Evolutionary conservation across 805 yeast genomes (phyloP), one percentile per base, ranked within the genome.

Genomic region (Wickerhamomyces strasburgensis): DNA sequence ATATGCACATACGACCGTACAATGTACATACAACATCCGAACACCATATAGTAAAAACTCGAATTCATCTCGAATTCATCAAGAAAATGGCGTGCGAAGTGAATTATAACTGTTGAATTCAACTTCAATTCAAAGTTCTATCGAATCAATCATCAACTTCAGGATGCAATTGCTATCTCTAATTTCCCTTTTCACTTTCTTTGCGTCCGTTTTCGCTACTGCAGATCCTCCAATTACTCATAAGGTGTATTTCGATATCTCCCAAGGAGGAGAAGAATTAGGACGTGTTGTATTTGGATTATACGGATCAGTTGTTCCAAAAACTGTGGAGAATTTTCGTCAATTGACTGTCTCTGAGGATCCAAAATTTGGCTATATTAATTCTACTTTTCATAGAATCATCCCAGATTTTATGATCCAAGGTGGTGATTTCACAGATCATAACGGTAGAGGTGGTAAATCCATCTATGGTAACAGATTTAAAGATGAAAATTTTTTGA

Each of bases 241-340:
- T 58, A 79, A 78, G 63, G 96, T 90, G 24, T 90, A 69, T 66
- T 88, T 89, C 52, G 96, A 90, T 58, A 68, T 89, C 46, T 70
- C 76, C 49, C 89, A 86, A 58, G 97, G 87, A 42, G 93, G 77
- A 37, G 66, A 79, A 59, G 53, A 67, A 5, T 65, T 89, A 31
- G 98, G 98, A 32, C 75, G 95, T 57, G 72, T 90, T 46, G 84
- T 80, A 41, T 70, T 90, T 59, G 98, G 97, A 10, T 71, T 90
- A 36, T 90, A 80, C 58, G 97, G 96, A 32, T 75, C 78, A 17
- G 84, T 77, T 33, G 90, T 82, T 27, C 96, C 94, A 51, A 84
- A 82, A 62, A 89, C 97, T 19, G 93, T 72, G 27, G 89, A 85
- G 61, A 89, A 89, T 71, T 88, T 88, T 66, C 78, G 85, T 53